Evolutionary conservation across 345 rosid genomes (phyloP), one percentile per base, ranked within the genome.

Genomic region (Linum trigynum): DNA sequence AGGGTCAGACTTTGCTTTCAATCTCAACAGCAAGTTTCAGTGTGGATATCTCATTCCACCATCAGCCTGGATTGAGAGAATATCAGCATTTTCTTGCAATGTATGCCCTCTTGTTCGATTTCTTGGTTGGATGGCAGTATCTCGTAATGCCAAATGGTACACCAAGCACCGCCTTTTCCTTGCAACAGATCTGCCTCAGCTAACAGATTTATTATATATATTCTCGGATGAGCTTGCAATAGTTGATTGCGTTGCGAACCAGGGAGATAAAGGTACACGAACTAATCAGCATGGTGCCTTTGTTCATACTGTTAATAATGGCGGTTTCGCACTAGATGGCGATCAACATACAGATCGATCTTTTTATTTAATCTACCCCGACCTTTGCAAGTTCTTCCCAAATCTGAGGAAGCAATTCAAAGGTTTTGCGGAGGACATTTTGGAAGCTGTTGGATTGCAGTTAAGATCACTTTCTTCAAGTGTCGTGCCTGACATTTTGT

Each of bases 61-160:
- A 55, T 74, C 86, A 38, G 86, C 77, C 43, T 89, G 96, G 96
- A 74, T 86, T 76, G 76, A 79, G 68, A 81, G 72, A 77, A 83
- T 86, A 79, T 62, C 85, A 16, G 57, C 71, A 64, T 86, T 89
- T 83, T 83, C 92, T 70, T 62, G 39, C 51, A 83, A 76, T 83
- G 69, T 79, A 71, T 84, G 79, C 14, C 83, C 90, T 51, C 82
- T 83, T 69, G 92, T 85, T 39, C 85, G 89, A 37, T 89, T 84
- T 78, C 82, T 89, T 72, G 96, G 96, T 62, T 89, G 96, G 96
- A 89, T 89, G 96, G 96, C 89, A 48, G 69, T 89, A 74, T 86
- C 92, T 69, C 83, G 86, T 55, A 74, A 71, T 67, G 87, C 92
- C 45, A 78, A 81, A 73, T 83, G 75, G 71, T 86, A 78, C 77